These are phyloP conservation scores for Kuraishia floccosa DNA, from an alignment of 805 yeast species.

Conservation along the genomic window DNA sequence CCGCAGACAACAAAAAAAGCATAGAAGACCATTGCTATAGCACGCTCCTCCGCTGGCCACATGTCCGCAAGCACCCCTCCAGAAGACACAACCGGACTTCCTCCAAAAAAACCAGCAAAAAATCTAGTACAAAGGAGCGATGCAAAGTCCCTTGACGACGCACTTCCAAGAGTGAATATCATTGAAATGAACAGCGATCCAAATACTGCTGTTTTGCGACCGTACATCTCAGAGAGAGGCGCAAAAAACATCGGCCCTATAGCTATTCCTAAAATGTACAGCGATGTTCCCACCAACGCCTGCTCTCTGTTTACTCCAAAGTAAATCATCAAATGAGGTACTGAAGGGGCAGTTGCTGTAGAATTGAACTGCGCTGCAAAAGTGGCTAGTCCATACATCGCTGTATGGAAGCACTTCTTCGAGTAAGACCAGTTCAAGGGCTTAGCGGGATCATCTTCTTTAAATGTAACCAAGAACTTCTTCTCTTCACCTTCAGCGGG, in stretches of 20 bases:
- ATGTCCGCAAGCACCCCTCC: constrained; percentile 54
- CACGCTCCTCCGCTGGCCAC: constrained; percentile 37
- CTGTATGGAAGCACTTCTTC: too few relatives aligned
- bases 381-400: too few relatives aligned
- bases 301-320: too few relatives aligned
- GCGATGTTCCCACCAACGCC: constrained; percentile 41
- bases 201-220: constrained; percentile 30
- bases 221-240: constrained; percentile 38
- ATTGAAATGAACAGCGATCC: constrained; percentile 26
- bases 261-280: constrained; percentile 57
- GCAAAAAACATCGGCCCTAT: constrained; percentile 60
- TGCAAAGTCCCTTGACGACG: constrained; percentile 36
- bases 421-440: too few relatives aligned
- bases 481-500: too few relatives aligned
- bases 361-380: too few relatives aligned
- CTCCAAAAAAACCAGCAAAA: constrained; percentile 48
- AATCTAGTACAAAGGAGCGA: constrained; percentile 43
- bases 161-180: constrained; percentile 37
- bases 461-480: too few relatives aligned
- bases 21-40: constrained; percentile 38
- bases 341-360: too few relatives aligned
- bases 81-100: constrained; percentile 46
- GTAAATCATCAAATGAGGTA: too few relatives aligned
- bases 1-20: constrained; percentile 47
- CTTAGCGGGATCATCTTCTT: too few relatives aligned